These are phyloP conservation scores for Anthracocystis walkeri DNA, from an alignment of 1,284 basidiomycete species.

Conservation along the genomic window DNA sequence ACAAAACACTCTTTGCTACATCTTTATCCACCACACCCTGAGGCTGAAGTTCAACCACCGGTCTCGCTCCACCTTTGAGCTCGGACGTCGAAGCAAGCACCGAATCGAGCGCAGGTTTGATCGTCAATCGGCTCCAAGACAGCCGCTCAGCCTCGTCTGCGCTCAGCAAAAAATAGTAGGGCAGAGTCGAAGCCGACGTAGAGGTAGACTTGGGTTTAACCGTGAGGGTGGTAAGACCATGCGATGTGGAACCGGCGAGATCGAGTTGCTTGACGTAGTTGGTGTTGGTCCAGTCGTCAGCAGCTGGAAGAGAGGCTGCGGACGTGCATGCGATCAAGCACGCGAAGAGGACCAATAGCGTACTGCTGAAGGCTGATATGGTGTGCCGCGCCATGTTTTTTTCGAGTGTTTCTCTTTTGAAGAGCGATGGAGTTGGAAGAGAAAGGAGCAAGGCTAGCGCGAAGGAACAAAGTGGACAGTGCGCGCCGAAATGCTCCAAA, in stretches of 20 bases:
- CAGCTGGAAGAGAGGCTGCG: constrained; percentile 17
- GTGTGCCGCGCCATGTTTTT: constrained; percentile 6
- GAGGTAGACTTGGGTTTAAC: constrained; percentile 51
- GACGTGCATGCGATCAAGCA: not conserved
- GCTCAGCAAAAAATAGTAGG: constrained; percentile 45
- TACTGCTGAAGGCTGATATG: not conserved
- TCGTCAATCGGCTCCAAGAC: constrained; percentile 32
- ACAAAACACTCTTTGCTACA: constrained; percentile 22
- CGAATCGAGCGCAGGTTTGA: constrained; percentile 35
- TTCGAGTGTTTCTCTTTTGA: not conserved
- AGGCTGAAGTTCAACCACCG: constrained; percentile 12
- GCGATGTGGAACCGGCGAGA: constrained; percentile 56
- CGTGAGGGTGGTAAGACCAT: constrained; percentile 40
- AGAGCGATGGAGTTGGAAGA: constrained; percentile 1
- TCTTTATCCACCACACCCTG: constrained; percentile 19
- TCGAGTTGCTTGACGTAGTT: constrained; percentile 53
- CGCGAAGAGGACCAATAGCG: constrained; percentile 11
- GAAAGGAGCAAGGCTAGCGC: not conserved
- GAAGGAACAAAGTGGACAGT: constrained; percentile 26
- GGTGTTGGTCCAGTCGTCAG: constrained; percentile 44
- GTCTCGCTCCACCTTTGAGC: constrained; percentile 25
- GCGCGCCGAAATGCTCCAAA: constrained; percentile 14
- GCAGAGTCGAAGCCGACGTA: constrained; percentile 37
- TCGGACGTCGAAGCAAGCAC: constrained; percentile 11
- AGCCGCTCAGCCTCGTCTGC: constrained; percentile 34